A percentile compares a stretch with the other conserved stretches of the same genome.
Evolutionary conservation across 129 eudicot genomes (phyloP).

Genomic region (Flaveria trinervia): DNA sequence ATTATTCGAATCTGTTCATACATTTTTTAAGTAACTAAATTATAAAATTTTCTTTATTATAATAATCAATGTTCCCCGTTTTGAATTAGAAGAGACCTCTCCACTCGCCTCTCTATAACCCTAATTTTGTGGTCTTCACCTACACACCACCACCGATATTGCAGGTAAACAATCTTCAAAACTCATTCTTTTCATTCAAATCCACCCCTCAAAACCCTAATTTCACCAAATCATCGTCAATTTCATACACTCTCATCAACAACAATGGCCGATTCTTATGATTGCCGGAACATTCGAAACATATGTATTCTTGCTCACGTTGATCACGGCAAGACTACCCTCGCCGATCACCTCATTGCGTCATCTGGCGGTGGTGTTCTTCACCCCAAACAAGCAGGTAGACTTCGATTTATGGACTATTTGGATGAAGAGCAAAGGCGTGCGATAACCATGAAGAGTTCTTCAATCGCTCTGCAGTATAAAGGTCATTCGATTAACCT

Average conservation of each 20-base stretch:
- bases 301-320: slow-evolving; percentile 98
- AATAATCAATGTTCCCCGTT: no score
- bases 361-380: slow-evolving; percentile 83
- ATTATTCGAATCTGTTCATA: no score
- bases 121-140: no score
- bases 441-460: slow-evolving; percentile 96
- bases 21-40: no score
- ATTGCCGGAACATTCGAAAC: slow-evolving; percentile 54
- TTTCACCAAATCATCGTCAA: slow-evolving; percentile 3
- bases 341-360: slow-evolving; percentile 92
- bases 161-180: no score
- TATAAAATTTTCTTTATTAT: no score
- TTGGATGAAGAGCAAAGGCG: slow-evolving; percentile 93
- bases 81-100: no score
- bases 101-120: no score
- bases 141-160: no score
- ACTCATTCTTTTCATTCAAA: neutral
- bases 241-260: neutral
- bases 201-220: slow-evolving; percentile 18
- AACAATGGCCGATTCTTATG: slow-evolving; percentile 48
- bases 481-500: slow-evolving; percentile 56
- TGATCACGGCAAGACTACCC: slow-evolving; percentile 96
- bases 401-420: slow-evolving; percentile 81
- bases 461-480: slow-evolving; percentile 68
- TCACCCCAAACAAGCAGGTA: slow-evolving; percentile 93